These are phyloP conservation scores for Stentor roeselii DNA, from an alignment of 73 alveolate species.

Conservation along the genomic window DNA sequence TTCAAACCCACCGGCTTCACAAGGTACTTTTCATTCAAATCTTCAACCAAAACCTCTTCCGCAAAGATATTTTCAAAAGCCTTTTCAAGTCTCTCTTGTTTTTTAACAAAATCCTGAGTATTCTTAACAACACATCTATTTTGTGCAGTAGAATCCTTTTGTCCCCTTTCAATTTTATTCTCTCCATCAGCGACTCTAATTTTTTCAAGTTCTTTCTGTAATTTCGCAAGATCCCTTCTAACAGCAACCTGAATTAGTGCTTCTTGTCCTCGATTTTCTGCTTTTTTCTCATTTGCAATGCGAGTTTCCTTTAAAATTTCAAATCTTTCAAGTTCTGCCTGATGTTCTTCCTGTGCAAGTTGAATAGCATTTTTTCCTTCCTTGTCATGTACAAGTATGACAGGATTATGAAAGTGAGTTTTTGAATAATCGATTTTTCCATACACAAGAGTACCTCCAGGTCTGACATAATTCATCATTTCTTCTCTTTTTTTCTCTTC, in stretches of 20 bases:
- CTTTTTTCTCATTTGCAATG: slow-evolving; percentile 25
- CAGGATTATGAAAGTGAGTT: slow-evolving; percentile 62
- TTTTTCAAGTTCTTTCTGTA: slow-evolving; percentile 37
- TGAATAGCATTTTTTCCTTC: slow-evolving; percentile 37
- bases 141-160: slow-evolving; percentile 23
- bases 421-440: slow-evolving; percentile 57
- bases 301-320: slow-evolving; percentile 28
- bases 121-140: slow-evolving; percentile 7
- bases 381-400: slow-evolving; percentile 45
- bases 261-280: slow-evolving; percentile 41
- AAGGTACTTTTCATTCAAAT: no score
- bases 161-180: slow-evolving; percentile 34
- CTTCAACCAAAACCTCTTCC: slow-evolving; percentile 20
- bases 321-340: slow-evolving; percentile 21
- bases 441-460: neutral
- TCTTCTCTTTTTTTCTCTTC: slow-evolving; percentile 20
- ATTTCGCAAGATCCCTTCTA: slow-evolving; percentile 26
- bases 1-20: no score
- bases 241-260: slow-evolving; percentile 24
- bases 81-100: slow-evolving; percentile 29
- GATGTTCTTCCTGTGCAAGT: slow-evolving; percentile 32
- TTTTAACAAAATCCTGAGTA: slow-evolving; percentile 21
- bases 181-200: slow-evolving; percentile 26
- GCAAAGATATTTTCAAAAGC: slow-evolving; percentile 13
- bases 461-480: neutral